Evolutionary conservation across 176 grass and related monocot genomes (phyloP).

Genomic region (Rhynchospora breviuscula): DNA sequence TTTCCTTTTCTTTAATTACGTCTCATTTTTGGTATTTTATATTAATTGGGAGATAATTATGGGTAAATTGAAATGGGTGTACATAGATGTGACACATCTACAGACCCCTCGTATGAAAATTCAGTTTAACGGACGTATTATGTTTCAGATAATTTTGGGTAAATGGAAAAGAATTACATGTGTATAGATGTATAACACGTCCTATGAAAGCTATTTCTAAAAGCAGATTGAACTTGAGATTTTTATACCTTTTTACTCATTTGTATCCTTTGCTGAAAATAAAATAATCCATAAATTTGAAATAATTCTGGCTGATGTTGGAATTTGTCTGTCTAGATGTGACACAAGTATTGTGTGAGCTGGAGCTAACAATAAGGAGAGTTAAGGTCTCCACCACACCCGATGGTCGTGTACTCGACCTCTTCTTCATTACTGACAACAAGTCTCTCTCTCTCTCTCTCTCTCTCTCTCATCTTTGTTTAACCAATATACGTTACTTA

Average conservation of each 20-base stretch:
- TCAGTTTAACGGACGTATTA: background rate
- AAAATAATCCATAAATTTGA: background rate
- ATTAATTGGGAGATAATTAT: background rate
- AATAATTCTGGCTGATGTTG: slow-evolving; percentile 10
- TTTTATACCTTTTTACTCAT: background rate
- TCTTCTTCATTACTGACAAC: slow-evolving; percentile 80
- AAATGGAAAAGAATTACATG: background rate
- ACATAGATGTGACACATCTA: background rate
- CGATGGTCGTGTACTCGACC: slow-evolving; percentile 63
- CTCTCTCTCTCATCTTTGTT: background rate
- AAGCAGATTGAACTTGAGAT: background rate
- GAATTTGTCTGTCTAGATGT: slow-evolving; percentile 49
- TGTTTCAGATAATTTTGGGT: background rate
- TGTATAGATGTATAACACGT: background rate
- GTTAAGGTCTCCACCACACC: slow-evolving; percentile 85
- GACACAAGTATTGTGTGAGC: slow-evolving; percentile 49
- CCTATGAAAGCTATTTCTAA: background rate
- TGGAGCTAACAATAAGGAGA: slow-evolving; percentile 71
- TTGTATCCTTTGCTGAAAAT: background rate
- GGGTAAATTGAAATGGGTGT: background rate
- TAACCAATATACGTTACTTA: background rate
- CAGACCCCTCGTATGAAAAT: background rate
- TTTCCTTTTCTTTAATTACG: background rate
- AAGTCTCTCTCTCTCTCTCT: slow-evolving; percentile 37
- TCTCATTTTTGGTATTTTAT: background rate